Base-by-base conservation (phyloP, 306 rosid species). In the Vigna reflexopilosa region DNA sequence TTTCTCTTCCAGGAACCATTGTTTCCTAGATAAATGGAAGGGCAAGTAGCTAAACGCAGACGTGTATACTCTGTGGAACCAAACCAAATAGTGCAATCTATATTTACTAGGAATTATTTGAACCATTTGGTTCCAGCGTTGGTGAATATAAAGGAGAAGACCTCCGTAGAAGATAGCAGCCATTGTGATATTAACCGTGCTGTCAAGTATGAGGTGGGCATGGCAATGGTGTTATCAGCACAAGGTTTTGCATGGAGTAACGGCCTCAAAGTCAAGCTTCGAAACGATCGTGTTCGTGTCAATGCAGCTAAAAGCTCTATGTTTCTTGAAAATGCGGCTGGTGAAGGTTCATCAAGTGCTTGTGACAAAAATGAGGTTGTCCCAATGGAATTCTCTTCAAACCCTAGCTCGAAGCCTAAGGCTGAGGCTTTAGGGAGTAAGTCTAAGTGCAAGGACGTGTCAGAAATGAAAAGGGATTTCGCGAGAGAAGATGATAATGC, bases 181-280 rank as follows among this genome's bases (percentile, higher is more conserved):
- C 7, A 54, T 13, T 51, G 44, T 51, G 79, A 85, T 42, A 8
- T 75, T 0, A 67, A 68, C 73, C 74, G 78, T 58, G 59, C 67
- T 49, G 87, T 90, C 17, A 89, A 80, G 82, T 76, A 81, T 77
- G 89, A 90, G 79, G 96, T 87, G 79, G 89, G 84, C 67, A 89
- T 82, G 97, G 97, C 96, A 70, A 77, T 92, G 92, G 97, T 79
- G 28, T 58, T 79, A 9, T 90, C 96, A 30, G 90, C 91, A 0
- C 80, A 77, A 38, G 80, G 84, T 13, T 90, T 82, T 85, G 91
- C 89, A 52, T 92, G 97, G 97, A 89, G 85, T 11, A 76, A 79
- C 45, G 87, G 89, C 51, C 83, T 92, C 38, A 86, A 85, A 78
- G 50, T 65, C 14, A 80, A 87, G 84, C 88, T 92, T 78, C 89